Base-by-base conservation (phyloP, 768 basidiomycete species). In the Mycena alexandri region DNA sequence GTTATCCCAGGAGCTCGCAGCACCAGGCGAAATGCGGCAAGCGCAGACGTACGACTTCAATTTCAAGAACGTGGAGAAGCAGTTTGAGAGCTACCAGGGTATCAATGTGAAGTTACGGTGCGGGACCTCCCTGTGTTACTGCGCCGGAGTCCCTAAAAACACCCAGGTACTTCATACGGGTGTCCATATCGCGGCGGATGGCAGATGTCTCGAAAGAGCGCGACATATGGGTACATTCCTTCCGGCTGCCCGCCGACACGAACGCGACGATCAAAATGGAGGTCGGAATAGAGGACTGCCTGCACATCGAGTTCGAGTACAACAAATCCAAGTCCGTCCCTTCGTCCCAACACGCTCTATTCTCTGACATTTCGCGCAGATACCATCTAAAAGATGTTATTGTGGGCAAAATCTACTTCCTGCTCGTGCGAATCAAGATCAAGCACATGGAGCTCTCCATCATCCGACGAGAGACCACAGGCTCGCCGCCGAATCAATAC, bases 211-310 rank as follows among this genome's bases (percentile, higher is more conserved):
- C 87, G 52, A 97, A 97, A 79, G 98, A 99, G 80, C 91, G 85
- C 76, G 98, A 99, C 69, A 76, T 98, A 21, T 99, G 97, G 97
- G 97, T 99, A 5, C 97, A 99, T 78, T 97, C 94, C 5, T 99
- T 93, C 84, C 92, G 96, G 42, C 98, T 98, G 94, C 98, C 97
- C 12, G 96, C 97, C 62, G 98, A 99, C 79, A 93, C 89, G 75
- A 98, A 98, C 79, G 98, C 97, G 77, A 92, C 94, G 46, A 99
- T 99, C 82, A 98, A 97, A 85, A 99, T 99, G 98, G 98, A 98
- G 81, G 98, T 99, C 42, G 98, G 98, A 10, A 99, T 99, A 66
- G 98, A 99, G 78, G 98, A 99, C 75, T 99, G 98, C 78, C 79
- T 99, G 73, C 97, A 99, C 78, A 99, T 99, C 73, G 98, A 98